These are phyloP conservation scores for Porcisia hertigi DNA, from an alignment of 208 protist species.

Conservation along the genomic window DNA sequence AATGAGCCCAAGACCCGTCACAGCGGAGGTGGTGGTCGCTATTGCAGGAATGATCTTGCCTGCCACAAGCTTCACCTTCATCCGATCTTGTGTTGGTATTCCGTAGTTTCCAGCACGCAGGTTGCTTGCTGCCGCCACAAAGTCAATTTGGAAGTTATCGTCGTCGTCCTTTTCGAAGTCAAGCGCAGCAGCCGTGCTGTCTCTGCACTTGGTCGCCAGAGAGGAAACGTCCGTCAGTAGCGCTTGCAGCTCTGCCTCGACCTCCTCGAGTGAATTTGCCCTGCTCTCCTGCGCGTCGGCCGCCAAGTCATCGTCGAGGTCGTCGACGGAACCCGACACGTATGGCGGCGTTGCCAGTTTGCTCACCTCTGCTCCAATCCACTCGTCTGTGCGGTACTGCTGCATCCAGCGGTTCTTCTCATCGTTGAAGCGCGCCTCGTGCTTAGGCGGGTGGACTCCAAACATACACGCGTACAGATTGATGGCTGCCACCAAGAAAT, in stretches of 20 bases:
- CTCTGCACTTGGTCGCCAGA: constrained; percentile 49
- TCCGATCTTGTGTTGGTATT: constrained; percentile 87
- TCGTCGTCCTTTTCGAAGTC: constrained; percentile 98
- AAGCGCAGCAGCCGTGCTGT: constrained; percentile 53
- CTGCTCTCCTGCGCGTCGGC: constrained; percentile 29
- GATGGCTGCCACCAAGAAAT: constrained; percentile 73
- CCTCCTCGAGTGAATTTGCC: constrained; percentile 30
- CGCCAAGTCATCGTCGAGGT: constrained; percentile 80
- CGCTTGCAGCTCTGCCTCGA: constrained; percentile 54
- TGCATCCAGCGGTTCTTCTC: constrained; percentile 83
- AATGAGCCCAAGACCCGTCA: constrained; percentile 97
- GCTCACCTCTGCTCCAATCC: constrained; percentile 46
- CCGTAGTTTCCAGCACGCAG: constrained; percentile 93
- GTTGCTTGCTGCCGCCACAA: constrained; percentile 93
- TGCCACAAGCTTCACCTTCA: constrained; percentile 94
- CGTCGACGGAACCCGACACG: constrained; percentile 54
- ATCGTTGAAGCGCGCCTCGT: constrained; percentile 83
- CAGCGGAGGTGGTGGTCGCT: constrained; percentile 99
- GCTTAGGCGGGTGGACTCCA: constrained; percentile 82
- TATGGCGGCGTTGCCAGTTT: constrained; percentile 44
- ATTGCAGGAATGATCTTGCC: constrained; percentile 99
- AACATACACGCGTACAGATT: constrained; percentile 90
- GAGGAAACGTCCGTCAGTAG: constrained; percentile 46
- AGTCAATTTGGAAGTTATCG: constrained; percentile 96
- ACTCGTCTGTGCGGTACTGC: constrained; percentile 69